These are phyloP conservation scores for Lactarius evosmus DNA, from an alignment of 768 basidiomycete genomes.

Conservation along the genomic window DNA sequence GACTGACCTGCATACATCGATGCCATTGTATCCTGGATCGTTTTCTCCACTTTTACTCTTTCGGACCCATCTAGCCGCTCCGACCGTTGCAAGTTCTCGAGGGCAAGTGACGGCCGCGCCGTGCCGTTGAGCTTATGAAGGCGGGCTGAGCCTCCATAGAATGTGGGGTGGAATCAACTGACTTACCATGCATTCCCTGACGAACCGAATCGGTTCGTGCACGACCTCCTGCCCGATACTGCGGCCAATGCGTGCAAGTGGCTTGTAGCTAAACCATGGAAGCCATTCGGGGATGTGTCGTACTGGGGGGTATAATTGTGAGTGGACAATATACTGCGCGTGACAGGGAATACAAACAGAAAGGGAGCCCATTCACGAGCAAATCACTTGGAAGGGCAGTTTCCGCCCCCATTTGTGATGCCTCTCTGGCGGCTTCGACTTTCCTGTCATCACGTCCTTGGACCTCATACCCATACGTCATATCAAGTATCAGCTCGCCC, in stretches of 20 bases:
- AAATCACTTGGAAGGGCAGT: constrained; percentile 1
- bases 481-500: neutral
- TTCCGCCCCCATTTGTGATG: neutral
- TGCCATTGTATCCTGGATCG: neutral
- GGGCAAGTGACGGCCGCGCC: constrained; percentile 10
- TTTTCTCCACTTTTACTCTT: neutral
- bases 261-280: constrained; percentile 17
- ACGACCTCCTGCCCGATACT: neutral
- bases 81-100: neutral
- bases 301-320: neutral
- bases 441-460: constrained; percentile 1
- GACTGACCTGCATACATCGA: constrained; percentile 11
- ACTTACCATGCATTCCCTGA: constrained; percentile 15
- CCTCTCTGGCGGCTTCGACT: neutral
- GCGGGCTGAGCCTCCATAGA: neutral
- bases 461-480: constrained; percentile 15
- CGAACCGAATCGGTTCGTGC: constrained; percentile 3
- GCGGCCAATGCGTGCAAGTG: neutral
- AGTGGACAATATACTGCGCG: neutral
- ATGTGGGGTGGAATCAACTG: neutral
- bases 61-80: neutral
- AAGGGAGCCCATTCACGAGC: constrained; percentile 5
- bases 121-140: constrained; percentile 4
- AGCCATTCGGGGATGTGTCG: constrained; percentile 14
- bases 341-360: neutral